Base-by-base conservation (phyloP, 768 basidiomycete species). In the Suillus placidus region DNA sequence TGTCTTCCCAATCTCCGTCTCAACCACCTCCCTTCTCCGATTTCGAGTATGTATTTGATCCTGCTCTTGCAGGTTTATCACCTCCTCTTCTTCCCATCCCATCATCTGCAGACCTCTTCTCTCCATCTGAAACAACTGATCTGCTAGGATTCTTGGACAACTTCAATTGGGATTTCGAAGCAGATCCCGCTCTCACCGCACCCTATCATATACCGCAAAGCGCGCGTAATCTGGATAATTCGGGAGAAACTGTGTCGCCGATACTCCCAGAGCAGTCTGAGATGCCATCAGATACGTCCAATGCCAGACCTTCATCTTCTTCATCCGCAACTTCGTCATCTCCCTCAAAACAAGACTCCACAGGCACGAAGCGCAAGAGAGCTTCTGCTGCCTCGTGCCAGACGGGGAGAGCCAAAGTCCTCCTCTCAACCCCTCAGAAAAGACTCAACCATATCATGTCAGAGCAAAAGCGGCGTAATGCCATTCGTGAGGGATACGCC, bases 361-460 rank as follows among this genome's bases (percentile, higher is more conserved):
- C 4, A 57, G 71, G 20, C 64, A 56, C 60, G 13, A 70, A 65
- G 18, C 76, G 74, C 6, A 78, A 77, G 47, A 65, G 64, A 55
- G 52, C 69, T 64, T 67, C 77, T 20, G 64, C 71, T 42, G 18
- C 62, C 3, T 56, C 72, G 7, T 71, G 65, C 42, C 75, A 78
- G 65, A 49, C 71, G 30, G 70, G 80, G 54, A 81, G 83, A 66
- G 61, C 83, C 26, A 93, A 92, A 69, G 83, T 88, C 0, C 84
- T 93, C 23, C 82, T 95, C 32, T 91, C 93, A 7, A 88, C 87
- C 5, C 93, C 93, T 0, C 93, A 96, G 77, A 94, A 95, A 72
- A 86, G 94, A 14, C 85, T 93, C 18, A 95, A 95, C 74, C 94
- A 97, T 80, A 95, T 97, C 82, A 89, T 94, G 86, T 94, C 93